Conservation (phyloP, 148 eudicot genomes). For the Rhododendron mucronatum region DNA sequence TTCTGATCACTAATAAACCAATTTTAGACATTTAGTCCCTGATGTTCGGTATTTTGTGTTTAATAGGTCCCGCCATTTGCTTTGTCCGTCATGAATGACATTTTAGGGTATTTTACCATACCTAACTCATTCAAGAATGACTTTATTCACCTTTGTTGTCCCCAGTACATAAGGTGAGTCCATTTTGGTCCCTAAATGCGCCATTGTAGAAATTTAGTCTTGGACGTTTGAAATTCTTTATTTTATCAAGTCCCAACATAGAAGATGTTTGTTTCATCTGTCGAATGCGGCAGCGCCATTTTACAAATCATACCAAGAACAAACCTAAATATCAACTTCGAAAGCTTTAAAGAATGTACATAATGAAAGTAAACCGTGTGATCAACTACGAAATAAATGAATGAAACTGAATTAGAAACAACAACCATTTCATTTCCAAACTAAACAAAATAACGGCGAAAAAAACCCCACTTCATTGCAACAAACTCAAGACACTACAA, state of each 20-base stretch:
- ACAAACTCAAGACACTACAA: conserved; percentile 7
- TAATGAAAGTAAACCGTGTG: neutral
- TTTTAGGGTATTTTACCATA: no score
- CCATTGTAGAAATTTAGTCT: no score
- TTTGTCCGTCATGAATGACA: no score
- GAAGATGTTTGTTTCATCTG: neutral
- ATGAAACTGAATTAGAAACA: neutral
- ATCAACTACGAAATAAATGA: conserved; percentile 20
- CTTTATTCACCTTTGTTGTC: no score
- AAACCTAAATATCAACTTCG: neutral
- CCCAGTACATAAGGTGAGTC: no score
- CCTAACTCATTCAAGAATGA: no score
- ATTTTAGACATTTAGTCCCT: neutral
- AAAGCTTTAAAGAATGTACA: neutral
- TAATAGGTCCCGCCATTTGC: no score
- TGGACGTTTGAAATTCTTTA: no score
- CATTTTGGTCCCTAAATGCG: no score
- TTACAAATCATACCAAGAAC: neutral
- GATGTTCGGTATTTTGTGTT: no score
- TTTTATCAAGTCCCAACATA: no score
- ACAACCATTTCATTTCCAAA: conserved; percentile 4
- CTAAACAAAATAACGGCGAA: neutral
- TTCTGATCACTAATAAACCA: neutral
- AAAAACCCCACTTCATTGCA: neutral
- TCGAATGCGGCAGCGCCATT: neutral